Percentiles rank a stretch among this genome's conserved stretches.
These are phyloP conservation scores for Boletus subcaerulescens DNA, from an alignment of 768 basidiomycete genomes.

Conservation along the genomic window DNA sequence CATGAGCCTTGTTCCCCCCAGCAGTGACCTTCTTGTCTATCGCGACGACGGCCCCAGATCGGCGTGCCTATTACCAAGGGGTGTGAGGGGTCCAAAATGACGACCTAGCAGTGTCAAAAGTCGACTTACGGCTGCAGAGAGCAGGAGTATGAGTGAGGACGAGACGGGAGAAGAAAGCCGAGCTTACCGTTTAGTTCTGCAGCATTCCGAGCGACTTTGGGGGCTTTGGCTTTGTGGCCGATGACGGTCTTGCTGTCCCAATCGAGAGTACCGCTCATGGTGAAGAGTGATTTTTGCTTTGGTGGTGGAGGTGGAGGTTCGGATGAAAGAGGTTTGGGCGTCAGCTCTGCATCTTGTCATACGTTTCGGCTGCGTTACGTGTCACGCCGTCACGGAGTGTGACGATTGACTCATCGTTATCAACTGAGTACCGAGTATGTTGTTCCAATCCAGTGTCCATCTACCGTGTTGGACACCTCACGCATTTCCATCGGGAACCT, in stretches of 20 bases:
- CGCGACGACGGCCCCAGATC: constrained; percentile 71
- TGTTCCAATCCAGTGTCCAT: too few species aligned
- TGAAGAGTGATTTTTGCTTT: neutral
- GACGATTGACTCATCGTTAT: too few species aligned
- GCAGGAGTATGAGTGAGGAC: constrained; percentile 11
- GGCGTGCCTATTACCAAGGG: constrained; percentile 53
- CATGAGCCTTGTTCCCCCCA: constrained; percentile 74
- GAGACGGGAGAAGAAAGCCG: neutral
- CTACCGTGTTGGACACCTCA: too few species aligned
- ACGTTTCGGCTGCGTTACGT: neutral
- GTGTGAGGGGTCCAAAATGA: constrained; percentile 5
- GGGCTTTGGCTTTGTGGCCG: constrained; percentile 60
- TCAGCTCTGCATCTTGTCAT: too few species aligned
- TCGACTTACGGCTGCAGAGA: constrained; percentile 50
- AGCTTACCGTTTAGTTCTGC: constrained; percentile 52
- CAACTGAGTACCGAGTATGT: too few species aligned
- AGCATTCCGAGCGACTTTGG: constrained; percentile 61
- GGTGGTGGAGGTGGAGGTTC: constrained; percentile 20
- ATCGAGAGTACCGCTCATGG: constrained; percentile 50
- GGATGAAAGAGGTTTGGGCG: neutral
- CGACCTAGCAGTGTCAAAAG: neutral
- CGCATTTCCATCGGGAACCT: too few species aligned
- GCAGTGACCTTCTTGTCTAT: constrained; percentile 77
- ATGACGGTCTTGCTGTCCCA: constrained; percentile 76
- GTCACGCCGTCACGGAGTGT: constrained; percentile 6